Base-by-base conservation (phyloP, 1,284 basidiomycete genomes). In the Rhizoctonia solani region DNA sequence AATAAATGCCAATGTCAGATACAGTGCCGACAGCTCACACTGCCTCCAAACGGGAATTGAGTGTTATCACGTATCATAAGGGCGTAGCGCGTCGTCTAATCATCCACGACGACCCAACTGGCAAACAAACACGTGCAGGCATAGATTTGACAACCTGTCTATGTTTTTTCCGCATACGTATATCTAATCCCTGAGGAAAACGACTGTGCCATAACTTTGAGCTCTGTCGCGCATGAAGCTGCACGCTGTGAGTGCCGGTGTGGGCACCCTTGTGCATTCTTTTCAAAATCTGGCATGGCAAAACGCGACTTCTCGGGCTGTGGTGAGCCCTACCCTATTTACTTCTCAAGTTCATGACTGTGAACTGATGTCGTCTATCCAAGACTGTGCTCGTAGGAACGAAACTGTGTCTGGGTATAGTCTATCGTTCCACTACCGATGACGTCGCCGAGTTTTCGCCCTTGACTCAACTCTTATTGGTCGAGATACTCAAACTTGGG, bases 241-340 rank as follows among this genome's bases (percentile, higher is more conserved):
- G 3, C 21, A 52, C 19, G 49, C 34, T 27, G 34, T 34, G n/a
- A 14, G 4, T 27, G 34, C 21, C 13, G 29, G 32, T 30, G 21
- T 37, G n/a, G 49, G 19, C 23, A 49, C 23, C 1, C 21, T 63
- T 2, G 27, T 37, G 25, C 34, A 53, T 13, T 41, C 59, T 29
- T n/a, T 63, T 30, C 49, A 42, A 41, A 44, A 16, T 27, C 49
- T 63, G 11, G 47, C 49, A 39, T 63, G 59, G 59, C 32, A 44
- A n/a, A 30, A 30, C 16, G 25, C 49, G 27, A 13, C 59, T 4
- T 63, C 49, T 27, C 47, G 49, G 37, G 59, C 59, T 13, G 49
- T 63, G 49, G 59, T 63, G 37, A 53, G 59, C 13, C 11, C 32
- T 34, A 34, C 32, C 32, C 32, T 34, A 34, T 44, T 39, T 16